Percentiles rank a stretch among this genome's conserved stretches.
phyloP scores from a whole-genome alignment of 768 basidiomycete species.

The Mycena rebaudengoi region DNA sequence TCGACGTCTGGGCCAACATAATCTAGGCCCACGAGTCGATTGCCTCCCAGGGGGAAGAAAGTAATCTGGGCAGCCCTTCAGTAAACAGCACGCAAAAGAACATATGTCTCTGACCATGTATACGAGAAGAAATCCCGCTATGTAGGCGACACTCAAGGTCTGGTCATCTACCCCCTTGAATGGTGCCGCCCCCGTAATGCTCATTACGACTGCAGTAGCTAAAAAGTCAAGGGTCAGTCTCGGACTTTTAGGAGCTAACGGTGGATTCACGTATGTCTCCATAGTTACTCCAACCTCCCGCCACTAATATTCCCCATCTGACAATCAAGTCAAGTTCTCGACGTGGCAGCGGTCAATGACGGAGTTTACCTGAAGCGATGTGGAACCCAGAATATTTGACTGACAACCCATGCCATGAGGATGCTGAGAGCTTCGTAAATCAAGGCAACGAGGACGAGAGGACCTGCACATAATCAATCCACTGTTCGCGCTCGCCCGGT shows the following conservation, averaged over 20 bases:
- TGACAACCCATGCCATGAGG: constrained; percentile 59
- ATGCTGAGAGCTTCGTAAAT: constrained; percentile 68
- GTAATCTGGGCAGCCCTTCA: constrained; percentile 52
- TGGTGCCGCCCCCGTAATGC: constrained; percentile 66
- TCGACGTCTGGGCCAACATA: constrained; percentile 71
- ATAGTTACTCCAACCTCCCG: constrained; percentile 74
- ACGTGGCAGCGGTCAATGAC: background rate
- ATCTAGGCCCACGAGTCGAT: constrained; percentile 65
- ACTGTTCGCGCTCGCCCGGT: background rate
- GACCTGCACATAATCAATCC: constrained; percentile 49
- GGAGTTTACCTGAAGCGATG: constrained; percentile 68
- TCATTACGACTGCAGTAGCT: constrained; percentile 75
- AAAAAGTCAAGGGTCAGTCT: background rate
- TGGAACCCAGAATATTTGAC: constrained; percentile 78
- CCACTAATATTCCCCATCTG: constrained; percentile 64
- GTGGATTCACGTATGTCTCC: constrained; percentile 71
- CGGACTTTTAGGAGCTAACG: background rate
- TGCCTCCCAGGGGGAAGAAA: constrained; percentile 70
- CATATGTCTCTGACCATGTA: constrained; percentile 55
- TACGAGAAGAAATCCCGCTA: constrained; percentile 67
- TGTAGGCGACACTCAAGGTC: constrained; percentile 73
- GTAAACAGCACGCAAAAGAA: background rate
- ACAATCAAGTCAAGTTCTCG: background rate
- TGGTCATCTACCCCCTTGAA: constrained; percentile 67
- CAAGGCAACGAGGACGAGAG: constrained; percentile 65